Evolutionary conservation across 148 eudicot genomes (phyloP).

Genomic region (Camellia lanceoleosa): DNA sequence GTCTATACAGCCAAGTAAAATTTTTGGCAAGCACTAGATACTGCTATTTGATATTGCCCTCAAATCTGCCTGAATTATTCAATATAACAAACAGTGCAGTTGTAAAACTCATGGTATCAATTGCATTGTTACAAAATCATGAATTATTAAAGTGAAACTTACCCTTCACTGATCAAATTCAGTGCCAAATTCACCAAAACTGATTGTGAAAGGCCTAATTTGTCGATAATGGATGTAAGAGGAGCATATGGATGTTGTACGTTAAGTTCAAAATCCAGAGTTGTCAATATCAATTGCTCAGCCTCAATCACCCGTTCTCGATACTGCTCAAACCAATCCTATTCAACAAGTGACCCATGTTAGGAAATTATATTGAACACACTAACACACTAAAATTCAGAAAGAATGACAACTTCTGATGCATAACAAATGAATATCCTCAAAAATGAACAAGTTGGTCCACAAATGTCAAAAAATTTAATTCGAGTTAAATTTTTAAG

Average conservation of each 20-base stretch:
- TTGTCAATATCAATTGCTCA: constrained; percentile 84
- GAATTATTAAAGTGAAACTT: constrained; percentile 31
- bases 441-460: background rate
- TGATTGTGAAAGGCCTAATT: constrained; percentile 81
- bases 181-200: constrained; percentile 72
- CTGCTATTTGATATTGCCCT: background rate
- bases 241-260: constrained; percentile 94
- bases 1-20: constrained; percentile 2
- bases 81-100: background rate
- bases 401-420: background rate
- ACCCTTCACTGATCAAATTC: constrained; percentile 91
- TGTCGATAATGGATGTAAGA: constrained; percentile 74
- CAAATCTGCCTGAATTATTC: background rate
- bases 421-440: background rate
- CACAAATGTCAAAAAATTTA: background rate
- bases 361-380: constrained; percentile 2
- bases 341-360: constrained; percentile 17
- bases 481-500: background rate
- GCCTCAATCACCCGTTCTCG: constrained; percentile 81
- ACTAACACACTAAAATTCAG: background rate
- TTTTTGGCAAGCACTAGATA: background rate
- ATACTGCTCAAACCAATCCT: constrained; percentile 96
- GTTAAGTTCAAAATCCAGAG: constrained; percentile 82
- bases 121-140: constrained; percentile 7
- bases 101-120: constrained; percentile 15